These are phyloP conservation scores for Pichia occidentalis DNA, from an alignment of 805 yeast species.

Conservation along the genomic window DNA sequence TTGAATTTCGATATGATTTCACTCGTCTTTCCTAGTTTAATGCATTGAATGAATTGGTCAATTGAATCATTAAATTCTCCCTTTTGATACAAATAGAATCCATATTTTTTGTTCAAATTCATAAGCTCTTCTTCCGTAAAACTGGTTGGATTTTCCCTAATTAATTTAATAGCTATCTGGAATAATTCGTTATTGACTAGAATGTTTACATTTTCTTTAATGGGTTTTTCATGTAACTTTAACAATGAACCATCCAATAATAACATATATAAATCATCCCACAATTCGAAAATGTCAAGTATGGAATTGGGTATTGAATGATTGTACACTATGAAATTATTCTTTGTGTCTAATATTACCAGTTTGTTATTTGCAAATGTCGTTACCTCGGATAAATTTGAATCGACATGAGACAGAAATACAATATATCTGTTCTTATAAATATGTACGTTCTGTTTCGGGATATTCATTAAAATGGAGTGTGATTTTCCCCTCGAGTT, in stretches of 20 bases:
- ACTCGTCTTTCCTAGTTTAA: slow-evolving; percentile 51
- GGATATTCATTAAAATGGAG: slow-evolving; percentile 48
- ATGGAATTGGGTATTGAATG: slow-evolving; percentile 63
- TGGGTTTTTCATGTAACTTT: slow-evolving; percentile 56
- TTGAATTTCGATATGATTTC: slow-evolving; percentile 73
- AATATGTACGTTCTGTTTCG: slow-evolving; percentile 46
- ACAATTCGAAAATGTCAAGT: slow-evolving; percentile 47
- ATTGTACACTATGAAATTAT: slow-evolving; percentile 65
- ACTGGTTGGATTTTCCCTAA: slow-evolving; percentile 29
- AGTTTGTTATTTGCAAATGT: slow-evolving; percentile 42
- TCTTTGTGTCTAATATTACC: slow-evolving; percentile 59
- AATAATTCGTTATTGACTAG: slow-evolving; percentile 65
- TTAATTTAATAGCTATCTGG: slow-evolving; percentile 66
- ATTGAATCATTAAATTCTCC: slow-evolving; percentile 66
- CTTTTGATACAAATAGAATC: slow-evolving; percentile 62
- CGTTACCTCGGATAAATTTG: slow-evolving; percentile 25
- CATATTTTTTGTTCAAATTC: slow-evolving; percentile 51
- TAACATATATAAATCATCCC: slow-evolving; percentile 54
- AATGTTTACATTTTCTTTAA: slow-evolving; percentile 62
- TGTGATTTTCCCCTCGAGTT: slow-evolving; percentile 47
- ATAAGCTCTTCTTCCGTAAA: slow-evolving; percentile 29
- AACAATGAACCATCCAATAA: slow-evolving; percentile 73
- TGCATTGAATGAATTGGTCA: slow-evolving; percentile 55
- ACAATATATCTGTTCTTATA: slow-evolving; percentile 45
- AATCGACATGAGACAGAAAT: slow-evolving; percentile 36